Evolutionary conservation across 306 rosid species (phyloP).

Genomic region (Rosa persica): DNA sequence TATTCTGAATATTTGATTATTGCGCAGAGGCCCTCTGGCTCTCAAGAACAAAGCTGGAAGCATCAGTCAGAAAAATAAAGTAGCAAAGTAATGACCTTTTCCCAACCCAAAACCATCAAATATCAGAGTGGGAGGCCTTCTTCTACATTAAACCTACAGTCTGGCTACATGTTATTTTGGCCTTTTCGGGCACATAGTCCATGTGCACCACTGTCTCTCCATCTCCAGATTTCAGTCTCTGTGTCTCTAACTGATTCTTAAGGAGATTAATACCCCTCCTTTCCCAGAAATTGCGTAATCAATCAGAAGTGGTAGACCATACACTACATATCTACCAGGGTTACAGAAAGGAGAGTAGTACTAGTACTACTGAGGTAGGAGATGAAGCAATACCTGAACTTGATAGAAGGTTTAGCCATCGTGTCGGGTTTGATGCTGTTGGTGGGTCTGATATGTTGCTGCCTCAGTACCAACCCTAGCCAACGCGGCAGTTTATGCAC

Average conservation of each 20-base stretch:
- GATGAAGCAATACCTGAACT: constrained; percentile 45
- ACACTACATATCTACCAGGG: neutral
- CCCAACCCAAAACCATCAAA: neutral
- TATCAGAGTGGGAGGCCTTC: neutral
- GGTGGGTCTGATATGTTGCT: constrained; percentile 66
- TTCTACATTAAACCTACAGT: constrained; percentile 26
- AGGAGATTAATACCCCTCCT: neutral
- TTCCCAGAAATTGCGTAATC: too few relatives aligned
- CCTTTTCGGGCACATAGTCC: constrained; percentile 35
- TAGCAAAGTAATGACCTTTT: neutral
- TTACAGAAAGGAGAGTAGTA: neutral
- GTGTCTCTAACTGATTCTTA: neutral
- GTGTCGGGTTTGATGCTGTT: constrained; percentile 71
- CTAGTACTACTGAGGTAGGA: neutral
- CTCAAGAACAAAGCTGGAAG: neutral
- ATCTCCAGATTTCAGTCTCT: constrained; percentile 7
- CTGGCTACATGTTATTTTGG: constrained; percentile 42
- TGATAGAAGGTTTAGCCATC: constrained; percentile 59
- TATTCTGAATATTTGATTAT: neutral
- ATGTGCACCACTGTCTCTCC: constrained; percentile 24
- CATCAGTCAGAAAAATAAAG: neutral
- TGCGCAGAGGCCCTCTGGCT: neutral
- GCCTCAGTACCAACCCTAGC: constrained; percentile 68
- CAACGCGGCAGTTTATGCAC: constrained; percentile 32
- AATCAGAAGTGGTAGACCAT: too few relatives aligned